Conservation (phyloP, 2,329 filamentous ascomycete genomes). For the Coleophoma crateriformis region DNA sequence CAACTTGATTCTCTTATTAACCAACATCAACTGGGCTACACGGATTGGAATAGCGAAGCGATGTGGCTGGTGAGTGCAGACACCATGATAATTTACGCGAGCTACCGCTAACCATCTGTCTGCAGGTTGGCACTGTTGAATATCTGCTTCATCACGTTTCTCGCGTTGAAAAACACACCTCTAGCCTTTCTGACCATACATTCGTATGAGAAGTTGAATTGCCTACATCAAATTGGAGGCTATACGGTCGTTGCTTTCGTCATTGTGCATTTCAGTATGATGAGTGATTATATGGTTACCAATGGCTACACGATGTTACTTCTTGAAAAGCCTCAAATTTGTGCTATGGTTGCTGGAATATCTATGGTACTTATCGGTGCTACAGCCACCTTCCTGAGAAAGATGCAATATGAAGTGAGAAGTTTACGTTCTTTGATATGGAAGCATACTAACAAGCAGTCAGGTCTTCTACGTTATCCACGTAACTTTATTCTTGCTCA, state of each 20-base stretch:
- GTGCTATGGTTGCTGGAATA: conserved; percentile 41
- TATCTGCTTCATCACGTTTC: conserved; percentile 42
- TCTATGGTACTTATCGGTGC: conserved; percentile 38
- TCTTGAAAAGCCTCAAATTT: conserved; percentile 33
- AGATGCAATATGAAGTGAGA: not conserved
- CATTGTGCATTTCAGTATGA: conserved; percentile 32
- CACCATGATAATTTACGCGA: conserved; percentile 13
- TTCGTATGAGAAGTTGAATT: conserved; percentile 52
- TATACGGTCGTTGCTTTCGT: conserved; percentile 38
- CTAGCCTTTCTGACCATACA: conserved; percentile 43
- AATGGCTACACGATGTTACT: conserved; percentile 24
- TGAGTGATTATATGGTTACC: conserved; percentile 21
- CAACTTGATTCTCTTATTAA: conserved; percentile 29
- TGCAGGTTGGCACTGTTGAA: conserved; percentile 41
- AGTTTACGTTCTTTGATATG: not conserved
- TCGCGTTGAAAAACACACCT: conserved; percentile 52
- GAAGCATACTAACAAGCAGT: not conserved
- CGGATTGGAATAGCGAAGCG: conserved; percentile 3
- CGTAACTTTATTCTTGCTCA: conserved; percentile 40
- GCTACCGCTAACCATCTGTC: conserved; percentile 9
- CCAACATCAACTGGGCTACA: conserved; percentile 12
- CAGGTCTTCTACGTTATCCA: conserved; percentile 49
- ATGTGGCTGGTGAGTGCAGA: conserved; percentile 10
- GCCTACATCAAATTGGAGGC: conserved; percentile 47
- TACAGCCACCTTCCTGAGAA: conserved; percentile 20